phyloP scores from a whole-genome alignment of 2,329 filamentous ascomycete species.

The Fusarium zealandicum region DNA sequence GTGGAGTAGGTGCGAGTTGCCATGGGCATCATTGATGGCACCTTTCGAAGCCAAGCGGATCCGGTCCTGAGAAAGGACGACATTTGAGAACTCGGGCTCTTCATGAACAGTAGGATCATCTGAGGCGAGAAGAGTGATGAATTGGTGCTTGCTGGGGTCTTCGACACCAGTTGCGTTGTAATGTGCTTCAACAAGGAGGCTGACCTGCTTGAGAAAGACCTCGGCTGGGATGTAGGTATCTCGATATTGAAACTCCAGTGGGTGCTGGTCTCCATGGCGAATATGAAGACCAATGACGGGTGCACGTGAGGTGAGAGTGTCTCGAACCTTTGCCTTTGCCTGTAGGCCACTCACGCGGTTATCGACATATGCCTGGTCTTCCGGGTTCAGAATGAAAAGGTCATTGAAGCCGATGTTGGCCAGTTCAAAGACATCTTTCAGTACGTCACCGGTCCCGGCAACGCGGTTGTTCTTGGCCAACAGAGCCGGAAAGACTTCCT shows the following conservation, averaged over 20 bases:
- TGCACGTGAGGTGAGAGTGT: conserved; percentile 47
- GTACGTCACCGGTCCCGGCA: conserved; percentile 33
- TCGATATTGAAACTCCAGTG: conserved; percentile 77
- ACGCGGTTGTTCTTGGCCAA: conserved; percentile 45
- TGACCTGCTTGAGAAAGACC: conserved; percentile 68
- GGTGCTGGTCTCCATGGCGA: conserved; percentile 80
- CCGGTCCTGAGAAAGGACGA: conserved; percentile 73
- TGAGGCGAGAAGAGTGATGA: conserved; percentile 72
- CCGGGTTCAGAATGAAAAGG: conserved; percentile 72
- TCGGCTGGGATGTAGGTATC: conserved; percentile 80
- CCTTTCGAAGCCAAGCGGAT: conserved; percentile 77
- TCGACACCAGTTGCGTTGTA: conserved; percentile 54
- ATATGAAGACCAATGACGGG: conserved; percentile 74
- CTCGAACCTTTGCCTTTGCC: conserved; percentile 52
- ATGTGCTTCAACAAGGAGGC: conserved; percentile 59
- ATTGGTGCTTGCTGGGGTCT: conserved; percentile 47
- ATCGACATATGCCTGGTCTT: conserved; percentile 71
- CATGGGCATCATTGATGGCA: conserved; percentile 50
- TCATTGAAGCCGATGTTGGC: conserved; percentile 74
- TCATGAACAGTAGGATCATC: conserved; percentile 82
- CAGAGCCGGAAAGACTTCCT: conserved; percentile 68
- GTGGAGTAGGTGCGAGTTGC: conserved; percentile 60
- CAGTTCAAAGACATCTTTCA: conserved; percentile 70
- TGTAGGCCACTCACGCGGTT: conserved; percentile 65
- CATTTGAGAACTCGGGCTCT: conserved; percentile 65